A percentile compares a stretch with the other conserved stretches of the same genome.
Conservation (phyloP, 805 yeast species). For the Metschnikowia amazonensis region DNA sequence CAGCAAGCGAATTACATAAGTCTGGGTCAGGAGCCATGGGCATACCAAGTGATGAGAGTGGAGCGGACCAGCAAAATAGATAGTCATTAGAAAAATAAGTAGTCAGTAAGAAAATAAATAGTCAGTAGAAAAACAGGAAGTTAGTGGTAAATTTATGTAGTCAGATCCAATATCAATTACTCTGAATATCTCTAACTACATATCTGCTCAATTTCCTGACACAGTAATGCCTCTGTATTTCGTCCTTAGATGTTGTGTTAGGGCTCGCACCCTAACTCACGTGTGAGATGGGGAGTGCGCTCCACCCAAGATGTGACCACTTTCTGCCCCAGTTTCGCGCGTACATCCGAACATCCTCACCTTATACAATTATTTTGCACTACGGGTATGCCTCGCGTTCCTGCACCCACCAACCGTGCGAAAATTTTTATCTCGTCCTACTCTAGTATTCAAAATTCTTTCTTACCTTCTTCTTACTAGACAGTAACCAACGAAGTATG, state of each 20-base stretch:
- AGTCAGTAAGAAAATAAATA: too few species aligned
- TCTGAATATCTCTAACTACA: too few species aligned
- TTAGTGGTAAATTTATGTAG: too few species aligned
- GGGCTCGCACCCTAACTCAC: conserved; percentile 4
- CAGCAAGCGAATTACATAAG: too few species aligned
- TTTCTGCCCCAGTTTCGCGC: neutral
- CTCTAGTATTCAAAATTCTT: conserved; percentile 11
- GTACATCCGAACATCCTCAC: conserved; percentile 14
- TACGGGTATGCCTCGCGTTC: conserved; percentile 2
- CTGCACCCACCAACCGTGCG: conserved; percentile 14
- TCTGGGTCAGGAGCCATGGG: too few species aligned
- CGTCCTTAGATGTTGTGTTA: neutral
- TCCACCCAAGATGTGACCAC: neutral
- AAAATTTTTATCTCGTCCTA: conserved; percentile 15
- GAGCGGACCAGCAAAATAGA: too few species aligned
- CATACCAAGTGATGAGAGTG: too few species aligned
- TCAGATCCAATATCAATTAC: too few species aligned
- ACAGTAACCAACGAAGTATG: conserved; percentile 22
- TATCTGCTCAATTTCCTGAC: neutral
- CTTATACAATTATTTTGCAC: neutral
- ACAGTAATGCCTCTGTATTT: too few species aligned
- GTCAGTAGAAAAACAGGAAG: too few species aligned
- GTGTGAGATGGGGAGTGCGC: neutral
- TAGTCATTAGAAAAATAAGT: too few species aligned
- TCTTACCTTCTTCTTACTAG: conserved; percentile 18